phyloP scores from a whole-genome alignment of 1,139 yeast genomes.

The Yamadazyma mexicana region DNA sequence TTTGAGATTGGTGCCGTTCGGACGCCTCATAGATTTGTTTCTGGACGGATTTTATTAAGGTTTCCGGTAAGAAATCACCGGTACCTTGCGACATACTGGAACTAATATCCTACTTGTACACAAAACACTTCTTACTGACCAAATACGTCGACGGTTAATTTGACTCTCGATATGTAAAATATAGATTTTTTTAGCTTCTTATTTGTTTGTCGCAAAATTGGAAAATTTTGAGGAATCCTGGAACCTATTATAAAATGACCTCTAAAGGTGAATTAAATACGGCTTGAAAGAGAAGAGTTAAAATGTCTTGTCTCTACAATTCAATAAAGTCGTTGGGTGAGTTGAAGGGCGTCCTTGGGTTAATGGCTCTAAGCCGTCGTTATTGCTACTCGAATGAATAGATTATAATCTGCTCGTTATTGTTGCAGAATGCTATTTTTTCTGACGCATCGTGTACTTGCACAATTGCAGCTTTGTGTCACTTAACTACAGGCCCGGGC shows the following conservation, averaged over 20 bases:
- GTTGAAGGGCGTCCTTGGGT: no score
- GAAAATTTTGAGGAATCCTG: background rate
- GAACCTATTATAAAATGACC: background rate
- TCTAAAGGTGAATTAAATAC: no score
- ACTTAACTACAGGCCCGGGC: background rate
- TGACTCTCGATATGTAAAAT: background rate
- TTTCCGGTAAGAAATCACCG: background rate
- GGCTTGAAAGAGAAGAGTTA: no score
- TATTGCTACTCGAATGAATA: no score
- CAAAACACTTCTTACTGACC: no score
- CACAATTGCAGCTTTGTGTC: background rate
- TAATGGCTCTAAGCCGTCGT: no score
- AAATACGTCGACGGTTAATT: background rate
- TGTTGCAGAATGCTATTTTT: background rate
- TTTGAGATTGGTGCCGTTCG: background rate
- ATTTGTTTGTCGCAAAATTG: slow-evolving; percentile 2
- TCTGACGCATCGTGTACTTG: background rate
- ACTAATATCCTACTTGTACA: no score
- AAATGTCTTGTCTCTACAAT: no score
- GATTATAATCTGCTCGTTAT: background rate
- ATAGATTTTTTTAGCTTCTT: slow-evolving; percentile 1
- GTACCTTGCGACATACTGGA: background rate
- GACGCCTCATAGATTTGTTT: background rate
- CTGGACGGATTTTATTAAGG: background rate
- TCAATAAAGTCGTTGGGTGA: no score